These are phyloP conservation scores for Pseudogymnoascus sp. DNA, from an alignment of 2,329 filamentous ascomycete genomes.

Conservation along the genomic window DNA sequence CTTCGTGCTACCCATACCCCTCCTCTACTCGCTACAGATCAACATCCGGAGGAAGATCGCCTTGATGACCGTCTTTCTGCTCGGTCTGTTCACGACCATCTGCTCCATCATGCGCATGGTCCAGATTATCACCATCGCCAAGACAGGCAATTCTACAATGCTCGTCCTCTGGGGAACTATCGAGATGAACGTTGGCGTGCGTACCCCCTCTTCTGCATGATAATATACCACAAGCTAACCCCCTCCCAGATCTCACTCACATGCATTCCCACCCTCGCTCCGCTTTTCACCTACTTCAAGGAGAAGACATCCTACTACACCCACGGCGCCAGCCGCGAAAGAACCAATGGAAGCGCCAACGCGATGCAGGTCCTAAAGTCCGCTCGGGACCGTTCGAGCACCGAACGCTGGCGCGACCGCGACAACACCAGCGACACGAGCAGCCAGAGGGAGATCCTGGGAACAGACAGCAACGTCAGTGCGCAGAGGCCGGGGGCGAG, in stretches of 20 bases:
- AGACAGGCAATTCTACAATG: conserved; percentile 49
- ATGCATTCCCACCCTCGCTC: conserved; percentile 16
- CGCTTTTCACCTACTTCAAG: conserved; percentile 14
- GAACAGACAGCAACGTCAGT: neutral
- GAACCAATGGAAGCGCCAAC: neutral
- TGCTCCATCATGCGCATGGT: conserved; percentile 46
- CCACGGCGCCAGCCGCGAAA: neutral
- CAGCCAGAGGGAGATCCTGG: conserved; percentile 11
- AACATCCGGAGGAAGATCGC: conserved; percentile 29
- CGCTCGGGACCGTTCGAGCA: neutral
- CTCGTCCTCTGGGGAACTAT: conserved; percentile 49
- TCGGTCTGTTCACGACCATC: conserved; percentile 48
- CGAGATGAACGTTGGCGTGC: conserved; percentile 50
- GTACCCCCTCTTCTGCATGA: conserved; percentile 17
- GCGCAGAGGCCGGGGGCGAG: neutral
- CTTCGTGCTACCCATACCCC: conserved; percentile 31
- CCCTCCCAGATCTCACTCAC: conserved; percentile 16
- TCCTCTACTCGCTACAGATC: conserved; percentile 30
- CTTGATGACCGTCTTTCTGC: conserved; percentile 36
- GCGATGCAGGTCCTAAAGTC: neutral
- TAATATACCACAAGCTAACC: neutral
- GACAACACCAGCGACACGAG: conserved; percentile 10
- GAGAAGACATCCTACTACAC: conserved; percentile 12
- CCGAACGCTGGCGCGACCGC: conserved; percentile 8
- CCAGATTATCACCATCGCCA: conserved; percentile 44